Conservation (phyloP, 1,139 yeast species). For the Nakaseomyces glabratus region DNA sequence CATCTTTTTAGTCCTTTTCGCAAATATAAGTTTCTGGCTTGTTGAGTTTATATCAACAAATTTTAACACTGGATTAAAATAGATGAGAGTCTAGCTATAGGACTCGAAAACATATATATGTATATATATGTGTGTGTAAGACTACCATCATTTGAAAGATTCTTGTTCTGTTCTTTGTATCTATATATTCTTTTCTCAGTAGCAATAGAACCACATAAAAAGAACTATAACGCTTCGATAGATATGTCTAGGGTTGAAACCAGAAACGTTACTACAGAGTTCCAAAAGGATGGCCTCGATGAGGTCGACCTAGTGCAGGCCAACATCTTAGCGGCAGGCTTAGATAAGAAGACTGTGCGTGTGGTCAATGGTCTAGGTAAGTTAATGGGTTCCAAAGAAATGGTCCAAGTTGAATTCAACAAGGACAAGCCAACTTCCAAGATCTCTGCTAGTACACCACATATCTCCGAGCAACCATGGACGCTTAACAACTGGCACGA, state of each 20-base stretch:
- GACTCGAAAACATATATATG: too few relatives aligned
- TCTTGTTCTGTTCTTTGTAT: too few relatives aligned
- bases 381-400: slow-evolving; percentile 70
- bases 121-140: too few relatives aligned
- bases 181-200: too few relatives aligned
- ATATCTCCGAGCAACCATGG: slow-evolving; percentile 91
- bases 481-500: slow-evolving; percentile 72
- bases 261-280: not conserved
- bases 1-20: too few relatives aligned
- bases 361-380: slow-evolving; percentile 71
- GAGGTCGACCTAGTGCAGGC: slow-evolving; percentile 64
- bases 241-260: slow-evolving; percentile 5
- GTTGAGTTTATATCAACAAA: too few relatives aligned
- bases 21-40: too few relatives aligned
- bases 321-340: slow-evolving; percentile 84
- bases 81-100: too few relatives aligned
- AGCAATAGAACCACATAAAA: too few relatives aligned
- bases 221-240: too few relatives aligned
- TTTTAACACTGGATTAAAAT: too few relatives aligned
- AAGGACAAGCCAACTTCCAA: slow-evolving; percentile 28
- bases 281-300: slow-evolving; percentile 30
- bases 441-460: slow-evolving; percentile 33
- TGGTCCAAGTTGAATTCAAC: slow-evolving; percentile 57
- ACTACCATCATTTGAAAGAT: too few relatives aligned
- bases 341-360: slow-evolving; percentile 58